Percentiles rank a stretch among this genome's conserved stretches.
These are phyloP conservation scores for Thelonectria rubi DNA, from an alignment of 2,329 filamentous ascomycete species.

Conservation along the genomic window DNA sequence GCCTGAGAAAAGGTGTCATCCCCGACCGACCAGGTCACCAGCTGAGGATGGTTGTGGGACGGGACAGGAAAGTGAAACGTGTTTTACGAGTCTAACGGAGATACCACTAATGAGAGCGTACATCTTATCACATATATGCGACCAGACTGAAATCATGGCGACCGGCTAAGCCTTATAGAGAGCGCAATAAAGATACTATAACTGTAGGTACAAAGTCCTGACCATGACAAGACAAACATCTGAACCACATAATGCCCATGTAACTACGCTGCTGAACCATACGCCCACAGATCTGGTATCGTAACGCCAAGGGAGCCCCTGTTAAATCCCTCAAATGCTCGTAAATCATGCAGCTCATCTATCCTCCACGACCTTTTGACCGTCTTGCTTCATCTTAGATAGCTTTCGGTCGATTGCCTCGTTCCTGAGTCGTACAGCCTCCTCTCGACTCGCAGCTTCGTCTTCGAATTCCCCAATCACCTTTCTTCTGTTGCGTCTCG, in stretches of 20 bases:
- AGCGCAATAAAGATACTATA: not conserved
- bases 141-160: not conserved
- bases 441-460: slow-evolving; percentile 64
- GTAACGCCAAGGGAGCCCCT: slow-evolving; percentile 30
- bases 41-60: slow-evolving; percentile 68
- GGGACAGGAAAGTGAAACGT: slow-evolving; percentile 67
- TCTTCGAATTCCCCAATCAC: slow-evolving; percentile 62
- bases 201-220: too few relatives aligned
- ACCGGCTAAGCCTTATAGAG: not conserved
- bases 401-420: slow-evolving; percentile 65
- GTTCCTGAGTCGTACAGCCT: slow-evolving; percentile 61
- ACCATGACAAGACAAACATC: not conserved
- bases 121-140: slow-evolving; percentile 2
- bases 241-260: too few relatives aligned
- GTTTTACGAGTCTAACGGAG: slow-evolving; percentile 56
- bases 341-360: slow-evolving; percentile 41
- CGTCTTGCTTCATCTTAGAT: slow-evolving; percentile 64
- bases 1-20: slow-evolving; percentile 67
- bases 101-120: slow-evolving; percentile 25
- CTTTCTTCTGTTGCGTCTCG: slow-evolving; percentile 59
- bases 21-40: slow-evolving; percentile 60
- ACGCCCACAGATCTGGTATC: slow-evolving; percentile 14
- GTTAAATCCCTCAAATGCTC: slow-evolving; percentile 40
- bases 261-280: too few relatives aligned
- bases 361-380: slow-evolving; percentile 63